phyloP scores from a whole-genome alignment of 306 rosid species.

The Prinsepia uniflora region DNA sequence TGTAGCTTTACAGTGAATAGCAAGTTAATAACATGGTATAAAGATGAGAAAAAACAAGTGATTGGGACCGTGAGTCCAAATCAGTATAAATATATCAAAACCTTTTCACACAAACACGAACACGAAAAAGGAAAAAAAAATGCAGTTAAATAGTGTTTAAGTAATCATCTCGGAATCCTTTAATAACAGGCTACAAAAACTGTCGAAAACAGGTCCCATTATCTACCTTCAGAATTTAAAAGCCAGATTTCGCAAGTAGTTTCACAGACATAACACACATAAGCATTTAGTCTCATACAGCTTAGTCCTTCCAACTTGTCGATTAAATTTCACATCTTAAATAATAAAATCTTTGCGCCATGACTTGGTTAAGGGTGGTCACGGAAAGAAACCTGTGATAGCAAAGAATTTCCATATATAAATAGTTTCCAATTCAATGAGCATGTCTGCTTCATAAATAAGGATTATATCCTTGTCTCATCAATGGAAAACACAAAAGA shows the following conservation, averaged over 20 bases:
- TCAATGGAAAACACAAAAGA: not conserved
- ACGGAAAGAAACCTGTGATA: constrained; percentile 6
- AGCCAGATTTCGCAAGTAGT: not conserved
- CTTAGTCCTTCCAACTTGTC: constrained; percentile 2
- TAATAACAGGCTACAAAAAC: not conserved
- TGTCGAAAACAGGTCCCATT: not conserved
- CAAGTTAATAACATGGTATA: not conserved
- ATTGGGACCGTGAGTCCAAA: not conserved
- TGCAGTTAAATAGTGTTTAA: not conserved
- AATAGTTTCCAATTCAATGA: not conserved
- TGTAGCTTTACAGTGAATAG: not conserved
- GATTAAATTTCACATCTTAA: not conserved
- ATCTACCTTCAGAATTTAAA: not conserved
- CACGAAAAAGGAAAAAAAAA: no score
- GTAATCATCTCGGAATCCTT: not conserved
- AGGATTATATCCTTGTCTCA: not conserved
- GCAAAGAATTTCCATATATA: not conserved
- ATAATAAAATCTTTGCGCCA: not conserved
- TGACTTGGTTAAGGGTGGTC: not conserved
- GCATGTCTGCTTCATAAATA: not conserved
- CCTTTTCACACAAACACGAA: not conserved
- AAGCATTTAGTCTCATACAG: not conserved
- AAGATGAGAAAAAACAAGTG: not conserved
- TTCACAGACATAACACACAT: not conserved
- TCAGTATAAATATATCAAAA: not conserved